Evolutionary conservation across 805 yeast species (phyloP), one percentile per base, ranked within the genome.

Genomic region (Isabelozyma gotoi): DNA sequence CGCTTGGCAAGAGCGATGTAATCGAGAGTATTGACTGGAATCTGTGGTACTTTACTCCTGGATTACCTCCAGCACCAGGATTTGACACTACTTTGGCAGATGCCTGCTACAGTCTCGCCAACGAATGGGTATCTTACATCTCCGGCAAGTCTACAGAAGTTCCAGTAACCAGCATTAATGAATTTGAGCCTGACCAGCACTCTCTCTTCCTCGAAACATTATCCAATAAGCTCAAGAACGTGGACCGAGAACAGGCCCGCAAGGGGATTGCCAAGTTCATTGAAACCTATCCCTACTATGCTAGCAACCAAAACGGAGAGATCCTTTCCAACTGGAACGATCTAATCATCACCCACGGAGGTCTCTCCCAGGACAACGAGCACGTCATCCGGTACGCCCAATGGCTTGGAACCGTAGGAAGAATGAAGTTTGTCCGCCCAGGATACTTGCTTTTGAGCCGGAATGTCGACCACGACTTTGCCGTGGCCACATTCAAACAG

Each of bases 361-460:
- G 47, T 3, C 53, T 41, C 27, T 16, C 36, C 2, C 42, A 44
- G 2, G 16, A 29, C 2, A 59, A 57, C 24, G 47, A 40, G 5
- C 33, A 48, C 3, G 67, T 59, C 3, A 19, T 24, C 4, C 40
- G 44, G 7, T 63, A 60, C 47, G 56, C 67, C 6, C 33, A 36
- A 19, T 65, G 69, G 69, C 49, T 65, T 43, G 69, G 67, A 6
- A 53, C 63, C 7, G 64, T 62, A 16, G 71, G 71, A 7, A 52
- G 71, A 48, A 65, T 65, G 71, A 65, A 65, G 50, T 65, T 51
- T 42, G 65, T 63, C 19, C 51, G 70, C 44, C 70, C 70, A 3
- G 70, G 70, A 7, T 65, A 59, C 45, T 46, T 42, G 29, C 42
- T 59, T 33, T 57, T 65, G 38, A 44, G 43, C 14, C 43, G 49